These are phyloP conservation scores for Phytophthora rubi DNA, from an alignment of 352 stramenopile species.

Conservation along the genomic window DNA sequence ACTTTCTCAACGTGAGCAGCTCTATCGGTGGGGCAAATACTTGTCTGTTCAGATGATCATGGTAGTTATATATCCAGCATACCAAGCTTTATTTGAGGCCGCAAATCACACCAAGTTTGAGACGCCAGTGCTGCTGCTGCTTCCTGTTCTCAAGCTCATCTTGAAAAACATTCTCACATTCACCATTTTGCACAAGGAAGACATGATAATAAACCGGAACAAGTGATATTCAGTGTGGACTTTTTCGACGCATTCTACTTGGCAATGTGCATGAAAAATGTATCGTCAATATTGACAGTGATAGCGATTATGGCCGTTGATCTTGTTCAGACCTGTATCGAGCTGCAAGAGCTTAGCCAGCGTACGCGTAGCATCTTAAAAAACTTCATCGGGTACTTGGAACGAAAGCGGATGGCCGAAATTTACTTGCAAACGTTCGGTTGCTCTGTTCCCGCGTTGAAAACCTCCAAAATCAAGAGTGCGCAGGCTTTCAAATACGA, in stretches of 20 bases:
- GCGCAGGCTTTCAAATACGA: constrained; percentile 1
- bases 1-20: constrained; percentile 6
- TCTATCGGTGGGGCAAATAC: constrained; percentile 5
- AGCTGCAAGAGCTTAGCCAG: constrained; percentile 5
- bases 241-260: constrained; percentile 20
- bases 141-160: constrained; percentile 11
- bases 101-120: constrained; percentile 7
- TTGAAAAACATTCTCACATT: constrained; percentile 18
- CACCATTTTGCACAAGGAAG: constrained; percentile 16
- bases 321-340: constrained; percentile 9
- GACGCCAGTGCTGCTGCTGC: constrained; percentile 8
- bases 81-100: constrained; percentile 13
- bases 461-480: neutral
- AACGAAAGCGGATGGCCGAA: neutral
- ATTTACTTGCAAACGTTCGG: constrained; percentile 3
- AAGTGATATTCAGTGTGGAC: constrained; percentile 19
- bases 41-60: constrained; percentile 7
- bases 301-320: constrained; percentile 8
- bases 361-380: constrained; percentile 3
- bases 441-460: neutral
- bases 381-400: neutral
- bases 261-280: constrained; percentile 12
- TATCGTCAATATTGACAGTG: constrained; percentile 1
- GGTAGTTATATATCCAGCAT: constrained; percentile 18
- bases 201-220: constrained; percentile 13